Evolutionary conservation across 2,329 filamentous ascomycete genomes (phyloP).

Genomic region (Cyphellophora europaea): DNA sequence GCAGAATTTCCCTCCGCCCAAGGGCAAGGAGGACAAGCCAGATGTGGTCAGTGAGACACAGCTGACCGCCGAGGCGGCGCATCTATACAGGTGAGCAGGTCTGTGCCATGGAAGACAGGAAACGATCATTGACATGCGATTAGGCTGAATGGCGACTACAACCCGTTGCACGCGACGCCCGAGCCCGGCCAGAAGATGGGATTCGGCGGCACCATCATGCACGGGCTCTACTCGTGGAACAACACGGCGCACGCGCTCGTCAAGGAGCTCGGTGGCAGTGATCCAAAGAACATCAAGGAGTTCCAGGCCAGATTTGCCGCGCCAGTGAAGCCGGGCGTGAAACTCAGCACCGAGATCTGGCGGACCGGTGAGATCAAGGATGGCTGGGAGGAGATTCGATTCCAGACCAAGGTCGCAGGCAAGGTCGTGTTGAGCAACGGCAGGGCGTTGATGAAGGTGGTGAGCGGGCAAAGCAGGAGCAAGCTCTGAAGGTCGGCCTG

Average conservation of each 20-base stretch:
- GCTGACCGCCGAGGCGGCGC: slow-evolving; percentile 61
- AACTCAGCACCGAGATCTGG: slow-evolving; percentile 75
- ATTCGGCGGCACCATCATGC: slow-evolving; percentile 80
- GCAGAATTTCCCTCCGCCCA: slow-evolving; percentile 66
- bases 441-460: slow-evolving; percentile 63
- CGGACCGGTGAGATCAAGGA: slow-evolving; percentile 56
- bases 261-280: slow-evolving; percentile 61
- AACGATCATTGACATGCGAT: background rate
- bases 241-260: slow-evolving; percentile 64
- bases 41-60: slow-evolving; percentile 63
- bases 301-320: slow-evolving; percentile 83
- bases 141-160: slow-evolving; percentile 86
- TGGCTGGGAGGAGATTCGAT: slow-evolving; percentile 74
- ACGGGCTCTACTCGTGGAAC: slow-evolving; percentile 86
- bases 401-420: slow-evolving; percentile 67
- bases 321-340: slow-evolving; percentile 75
- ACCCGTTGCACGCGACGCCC: slow-evolving; percentile 80
- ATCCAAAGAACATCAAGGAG: slow-evolving; percentile 74
- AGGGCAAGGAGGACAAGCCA: slow-evolving; percentile 50
- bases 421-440: slow-evolving; percentile 86
- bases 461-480: slow-evolving; percentile 53
- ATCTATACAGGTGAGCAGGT: slow-evolving; percentile 54
- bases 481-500: slow-evolving; percentile 40
- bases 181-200: slow-evolving; percentile 83
- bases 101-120: background rate